phyloP scores from a whole-genome alignment of 768 basidiomycete species.

The Hygrophorus russula region DNA sequence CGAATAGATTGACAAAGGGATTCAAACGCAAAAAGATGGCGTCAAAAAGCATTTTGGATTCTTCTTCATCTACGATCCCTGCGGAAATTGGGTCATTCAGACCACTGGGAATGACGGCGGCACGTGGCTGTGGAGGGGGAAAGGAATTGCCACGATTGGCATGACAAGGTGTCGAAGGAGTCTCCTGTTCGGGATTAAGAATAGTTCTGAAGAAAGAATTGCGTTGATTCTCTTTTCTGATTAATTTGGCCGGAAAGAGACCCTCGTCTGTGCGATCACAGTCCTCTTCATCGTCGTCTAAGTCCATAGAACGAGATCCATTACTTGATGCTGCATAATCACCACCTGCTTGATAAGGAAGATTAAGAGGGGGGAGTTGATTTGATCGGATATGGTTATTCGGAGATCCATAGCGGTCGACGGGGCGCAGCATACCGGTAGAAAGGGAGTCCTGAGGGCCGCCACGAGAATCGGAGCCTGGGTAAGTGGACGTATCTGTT shows the following conservation, averaged over 20 bases:
- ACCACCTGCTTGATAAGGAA: constrained; percentile 24
- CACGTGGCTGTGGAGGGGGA: constrained; percentile 26
- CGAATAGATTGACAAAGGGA: constrained; percentile 83
- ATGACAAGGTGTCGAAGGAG: constrained; percentile 21
- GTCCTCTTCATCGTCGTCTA: constrained; percentile 60
- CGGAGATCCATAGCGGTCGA: constrained; percentile 23
- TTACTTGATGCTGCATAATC: constrained; percentile 24
- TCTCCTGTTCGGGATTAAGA: constrained; percentile 56
- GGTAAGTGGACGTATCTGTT: constrained; percentile 23
- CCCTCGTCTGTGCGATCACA: constrained; percentile 48
- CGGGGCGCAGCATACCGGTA: constrained; percentile 17
- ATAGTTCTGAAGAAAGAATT: constrained; percentile 80
- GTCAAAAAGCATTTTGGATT: constrained; percentile 67
- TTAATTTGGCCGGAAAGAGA: constrained; percentile 66
- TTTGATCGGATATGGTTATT: constrained; percentile 29
- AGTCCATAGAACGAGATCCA: constrained; percentile 29
- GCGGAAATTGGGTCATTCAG: constrained; percentile 60
- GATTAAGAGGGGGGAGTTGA: constrained; percentile 38
- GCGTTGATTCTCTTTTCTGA: constrained; percentile 56
- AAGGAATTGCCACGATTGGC: constrained; percentile 27
- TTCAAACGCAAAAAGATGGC: constrained; percentile 75
- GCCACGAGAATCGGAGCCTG: constrained; percentile 20
- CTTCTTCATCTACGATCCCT: constrained; percentile 58
- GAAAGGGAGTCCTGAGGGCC: constrained; percentile 13
- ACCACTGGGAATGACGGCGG: constrained; percentile 25